Evolutionary conservation across 305 asterid species (phyloP), one percentile per base, ranked within the genome.

Genomic region (Nicotiana rustica): DNA sequence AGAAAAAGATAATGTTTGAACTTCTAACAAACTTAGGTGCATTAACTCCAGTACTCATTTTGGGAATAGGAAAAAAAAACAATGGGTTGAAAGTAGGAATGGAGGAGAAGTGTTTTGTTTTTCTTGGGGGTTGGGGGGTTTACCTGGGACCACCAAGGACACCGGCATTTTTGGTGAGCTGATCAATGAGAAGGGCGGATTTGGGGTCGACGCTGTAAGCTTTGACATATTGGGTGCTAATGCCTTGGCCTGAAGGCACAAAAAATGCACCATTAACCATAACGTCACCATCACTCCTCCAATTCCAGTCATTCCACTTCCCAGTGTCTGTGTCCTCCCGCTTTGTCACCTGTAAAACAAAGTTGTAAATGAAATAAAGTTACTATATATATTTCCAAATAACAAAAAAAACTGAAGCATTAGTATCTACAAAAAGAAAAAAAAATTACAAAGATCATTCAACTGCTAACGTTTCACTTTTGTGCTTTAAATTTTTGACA

Each of bases 211-310:
- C 55, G 71, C 70, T 81, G 71, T 69, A 33, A 21, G 84, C 81
- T 60, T 82, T 41, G 60, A 29, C 15, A 77, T 82, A 82, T 17
- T 18, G 35, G 31, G 38, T 44, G 62, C 21, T 64, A 33, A 6
- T 9, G n/a, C 71, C 64, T 38, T 60, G 47, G n/a, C 84, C 84
- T 47, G 84, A 82, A n/a, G 73, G 71, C 41, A 82, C 84, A 33
- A 84, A 84, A 56, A 59, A 70, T 17, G 86, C 86, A 17, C 86
- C 86, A 55, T 84, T 84, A 3, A 70, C 55, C 81, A 84, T 70
- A 10, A 75, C 62, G 67, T 84, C 86, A 1, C 84, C 86, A 2
- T 69, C 81, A 1, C 81, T 57, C 49, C 86, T 84, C 86, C 86
- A 84, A 29, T 84, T 80, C 86, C 86, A 84, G 1, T 52, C 62